Evolutionary conservation across 2,329 filamentous ascomycete species (phyloP), one percentile per base, ranked within the genome.

Genomic region (Epicoccum nigrum): DNA sequence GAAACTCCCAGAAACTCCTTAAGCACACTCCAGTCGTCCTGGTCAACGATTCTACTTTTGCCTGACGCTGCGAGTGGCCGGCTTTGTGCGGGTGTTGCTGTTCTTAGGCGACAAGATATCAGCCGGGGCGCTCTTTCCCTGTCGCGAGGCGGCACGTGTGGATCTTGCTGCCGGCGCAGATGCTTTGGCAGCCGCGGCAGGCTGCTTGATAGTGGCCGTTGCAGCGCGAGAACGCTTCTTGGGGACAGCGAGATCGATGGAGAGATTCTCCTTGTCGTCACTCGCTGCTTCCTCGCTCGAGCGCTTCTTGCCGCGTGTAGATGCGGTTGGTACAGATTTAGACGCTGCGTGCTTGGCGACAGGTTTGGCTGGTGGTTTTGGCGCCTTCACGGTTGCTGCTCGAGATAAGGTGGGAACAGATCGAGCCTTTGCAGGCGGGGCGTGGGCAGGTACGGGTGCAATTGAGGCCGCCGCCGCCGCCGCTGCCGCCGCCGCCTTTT

Each of bases 211-310:
- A 1, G 47, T 39, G 3, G 44, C 42, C n/a, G 52, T 51, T 4
- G 54, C 46, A 8, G 50, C 47, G 16, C 58, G 56, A 8, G 42
- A 50, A 23, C 63, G 58, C 38, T 65, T 65, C 48, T 64, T 66
- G 27, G 60, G 52, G 2, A 60, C 54, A 15, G 52, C 62, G 4
- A 62, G 55, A 12, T 61, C 54, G 35, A 31, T 35, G 7, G 62
- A 51, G 3, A 34, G 42, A 20, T 70, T 70, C 43, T 70, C 66
- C 56, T 70, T 70, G 55, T 68, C 60, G 17, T 67, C 60, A 9
- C 58, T 54, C 7, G 63, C 58, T 25, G 62, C 45, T 28, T 70
- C 65, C 31, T 67, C 62, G 48, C 63, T 67, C 43, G 53, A 53
- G 37, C 65, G 60, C 51, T 69, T 70, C 34, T 59, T 61, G n/a